Evolutionary conservation across 2,329 filamentous ascomycete genomes (phyloP).

Genomic region (Colletotrichum sp.): DNA sequence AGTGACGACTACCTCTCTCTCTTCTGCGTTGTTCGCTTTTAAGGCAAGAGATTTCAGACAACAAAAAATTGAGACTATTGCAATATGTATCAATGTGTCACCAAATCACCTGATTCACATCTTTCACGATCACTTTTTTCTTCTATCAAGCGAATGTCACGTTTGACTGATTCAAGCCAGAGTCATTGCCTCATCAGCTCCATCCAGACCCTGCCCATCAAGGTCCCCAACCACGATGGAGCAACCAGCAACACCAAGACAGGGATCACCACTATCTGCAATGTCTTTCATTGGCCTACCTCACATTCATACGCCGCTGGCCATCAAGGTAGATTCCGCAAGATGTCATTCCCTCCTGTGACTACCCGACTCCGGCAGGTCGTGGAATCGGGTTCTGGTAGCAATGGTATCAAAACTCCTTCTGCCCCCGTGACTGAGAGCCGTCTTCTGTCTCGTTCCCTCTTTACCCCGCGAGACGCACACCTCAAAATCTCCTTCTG

Average conservation of each 20-base stretch:
- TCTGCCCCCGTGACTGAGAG: background rate
- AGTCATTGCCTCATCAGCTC: background rate
- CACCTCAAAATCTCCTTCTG: background rate
- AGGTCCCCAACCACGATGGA: constrained; percentile 4
- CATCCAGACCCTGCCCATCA: constrained; percentile 9
- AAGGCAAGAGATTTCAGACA: background rate
- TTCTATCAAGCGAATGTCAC: background rate
- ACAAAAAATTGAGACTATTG: background rate
- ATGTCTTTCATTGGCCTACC: background rate
- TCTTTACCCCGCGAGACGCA: background rate
- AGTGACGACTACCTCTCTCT: accelerated
- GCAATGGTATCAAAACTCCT: background rate
- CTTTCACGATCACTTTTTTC: background rate
- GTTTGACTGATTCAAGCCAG: background rate
- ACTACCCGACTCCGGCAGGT: background rate
- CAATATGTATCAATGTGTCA: background rate
- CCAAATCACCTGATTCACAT: background rate
- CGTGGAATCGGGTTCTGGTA: background rate
- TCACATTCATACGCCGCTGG: background rate
- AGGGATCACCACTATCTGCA: background rate
- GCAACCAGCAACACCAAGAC: constrained; percentile 9
- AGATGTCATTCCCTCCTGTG: background rate
- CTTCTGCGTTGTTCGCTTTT: accelerated
- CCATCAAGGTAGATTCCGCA: constrained; percentile 13
- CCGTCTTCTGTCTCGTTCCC: background rate